Conservation (phyloP, 192 early-diverging fungal genomes). For the Rhizophagus prolifer region DNA sequence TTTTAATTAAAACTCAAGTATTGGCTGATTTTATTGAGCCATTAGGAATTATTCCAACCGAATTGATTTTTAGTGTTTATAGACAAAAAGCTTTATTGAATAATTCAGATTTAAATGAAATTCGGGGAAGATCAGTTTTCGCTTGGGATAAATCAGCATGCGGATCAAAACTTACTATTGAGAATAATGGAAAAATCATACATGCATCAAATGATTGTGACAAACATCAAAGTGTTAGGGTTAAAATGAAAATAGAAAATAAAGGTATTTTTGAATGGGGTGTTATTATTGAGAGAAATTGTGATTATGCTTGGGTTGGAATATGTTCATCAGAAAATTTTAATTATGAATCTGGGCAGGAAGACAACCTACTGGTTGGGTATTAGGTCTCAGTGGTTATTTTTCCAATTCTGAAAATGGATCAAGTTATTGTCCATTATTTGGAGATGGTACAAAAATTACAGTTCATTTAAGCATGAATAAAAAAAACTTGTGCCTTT, state of each 20-base stretch:
- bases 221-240: neutral
- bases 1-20: neutral
- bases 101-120: too few relatives aligned
- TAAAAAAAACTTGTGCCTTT: neutral
- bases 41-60: neutral
- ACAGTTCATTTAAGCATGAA: conserved; percentile 30
- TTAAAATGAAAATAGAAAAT: neutral
- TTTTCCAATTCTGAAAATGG: neutral
- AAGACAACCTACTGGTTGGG: neutral
- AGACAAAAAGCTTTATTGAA: neutral
- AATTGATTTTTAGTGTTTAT: neutral
- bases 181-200: neutral
- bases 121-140: too few relatives aligned
- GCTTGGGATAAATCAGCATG: neutral
- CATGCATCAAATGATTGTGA: neutral
- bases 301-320: neutral
- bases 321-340: neutral
- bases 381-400: neutral
- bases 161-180: neutral
- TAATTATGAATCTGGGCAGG: neutral
- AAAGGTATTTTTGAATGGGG: conserved; percentile 12
- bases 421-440: neutral
- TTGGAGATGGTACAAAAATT: neutral
- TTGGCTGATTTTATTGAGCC: neutral
- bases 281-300: neutral